These are phyloP conservation scores for Thymus mandschuricus DNA, from an alignment of 257 asterid genomes.

Conservation along the genomic window DNA sequence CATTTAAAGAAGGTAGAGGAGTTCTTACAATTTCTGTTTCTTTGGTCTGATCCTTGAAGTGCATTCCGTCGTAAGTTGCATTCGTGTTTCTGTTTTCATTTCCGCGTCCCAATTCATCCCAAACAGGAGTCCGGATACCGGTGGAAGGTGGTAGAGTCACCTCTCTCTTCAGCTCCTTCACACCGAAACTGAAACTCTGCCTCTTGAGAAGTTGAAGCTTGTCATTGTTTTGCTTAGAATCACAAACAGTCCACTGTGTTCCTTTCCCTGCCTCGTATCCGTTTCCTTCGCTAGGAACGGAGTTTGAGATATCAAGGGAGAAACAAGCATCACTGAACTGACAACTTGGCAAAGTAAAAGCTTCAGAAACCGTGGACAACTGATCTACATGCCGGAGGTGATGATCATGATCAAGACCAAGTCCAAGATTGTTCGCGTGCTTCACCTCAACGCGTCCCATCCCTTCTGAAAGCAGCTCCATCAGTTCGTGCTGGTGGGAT, in stretches of 20 bases:
- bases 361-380: conserved; percentile 31
- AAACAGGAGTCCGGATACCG: conserved; percentile 42
- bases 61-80: neutral
- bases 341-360: conserved; percentile 37
- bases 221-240: neutral
- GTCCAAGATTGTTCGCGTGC: neutral
- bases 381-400: conserved; percentile 30
- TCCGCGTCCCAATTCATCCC: conserved; percentile 39
- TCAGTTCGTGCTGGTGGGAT: conserved; percentile 37
- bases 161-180: conserved; percentile 28
- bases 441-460: conserved; percentile 31
- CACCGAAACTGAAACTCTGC: conserved; percentile 16
- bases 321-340: conserved; percentile 62
- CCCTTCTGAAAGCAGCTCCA: conserved; percentile 43
- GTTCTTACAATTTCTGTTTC: conserved; percentile 34
- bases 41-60: conserved; percentile 13
- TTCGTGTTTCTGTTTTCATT: conserved; percentile 17
- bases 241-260: neutral
- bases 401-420: conserved; percentile 20
- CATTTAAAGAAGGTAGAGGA: conserved; percentile 1
- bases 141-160: conserved; percentile 22
- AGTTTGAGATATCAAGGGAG: conserved; percentile 55
- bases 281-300: conserved; percentile 26
- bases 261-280: neutral
- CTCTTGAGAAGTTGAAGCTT: conserved; percentile 18